Evolutionary conservation across 371 early-diverging fungal species (phyloP), one percentile per base, ranked within the genome.

Genomic region (Lichtheimia corymbifera): DNA sequence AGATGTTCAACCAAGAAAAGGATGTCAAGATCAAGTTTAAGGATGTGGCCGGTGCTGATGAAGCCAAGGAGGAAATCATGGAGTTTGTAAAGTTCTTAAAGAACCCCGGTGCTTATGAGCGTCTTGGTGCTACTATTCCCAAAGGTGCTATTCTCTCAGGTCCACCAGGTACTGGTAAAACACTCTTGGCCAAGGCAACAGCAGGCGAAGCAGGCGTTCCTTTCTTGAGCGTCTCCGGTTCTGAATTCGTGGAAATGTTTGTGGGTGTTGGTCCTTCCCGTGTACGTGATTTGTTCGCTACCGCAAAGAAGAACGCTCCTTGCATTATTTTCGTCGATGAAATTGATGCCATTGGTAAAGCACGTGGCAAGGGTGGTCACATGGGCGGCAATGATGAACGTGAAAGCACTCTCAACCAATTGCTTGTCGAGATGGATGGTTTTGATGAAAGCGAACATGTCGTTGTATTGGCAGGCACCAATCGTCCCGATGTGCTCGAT

Each of bases 81-180:
- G 99, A 99, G 83, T 98, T 99, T 90, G 99, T 99, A 57, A 99
- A 99, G 76, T 98, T 99, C 72, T 80, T 99, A 58, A 99, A 99
- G 76, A 93, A 99, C 70, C 99, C 99, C 11, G 89, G 82, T 35
- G 78, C 86, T n/a, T 99, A 96, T 78, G 97, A 97, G 70, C 87
- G 90, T 59, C 84, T 99, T 61, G 99, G 99, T 17, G 99, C 99
- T 58, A 97, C 96, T 77, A 99, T 99, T 61, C 99, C 99, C 25
- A 97, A 97, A 76, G 99, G 99, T 25, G 99, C 99, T 15, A 96
- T 99, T 59, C 82, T 99, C 17, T 76, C 77, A 2, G 80, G 99
- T 3, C 96, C 97, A 14, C 99, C 99, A 6, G 99, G 99, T 59
- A 99, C 99, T 0, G 97, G 98, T 69, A 99, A 99, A 76, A 99